These are phyloP conservation scores for Diaporthe citri DNA, from an alignment of 2,329 filamentous ascomycete genomes.

Conservation along the genomic window DNA sequence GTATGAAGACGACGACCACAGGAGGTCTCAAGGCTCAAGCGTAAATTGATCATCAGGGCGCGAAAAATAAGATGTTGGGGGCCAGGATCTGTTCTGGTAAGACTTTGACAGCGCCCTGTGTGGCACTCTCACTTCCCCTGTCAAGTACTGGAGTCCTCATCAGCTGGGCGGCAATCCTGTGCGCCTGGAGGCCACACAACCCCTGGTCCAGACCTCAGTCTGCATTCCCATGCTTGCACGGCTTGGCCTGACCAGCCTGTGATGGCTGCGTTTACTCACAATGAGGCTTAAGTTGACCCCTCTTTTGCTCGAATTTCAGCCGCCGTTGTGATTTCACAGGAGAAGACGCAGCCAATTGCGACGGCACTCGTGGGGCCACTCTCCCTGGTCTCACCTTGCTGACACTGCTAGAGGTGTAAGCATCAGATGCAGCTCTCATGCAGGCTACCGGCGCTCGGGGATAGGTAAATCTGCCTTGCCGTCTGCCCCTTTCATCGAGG, in stretches of 20 bases:
- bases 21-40: not conserved
- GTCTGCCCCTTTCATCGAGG: not conserved
- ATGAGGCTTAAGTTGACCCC: slow-evolving; percentile 6
- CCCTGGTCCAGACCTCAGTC: not conserved
- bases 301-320: not conserved
- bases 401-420: not conserved
- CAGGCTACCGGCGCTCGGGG: not conserved
- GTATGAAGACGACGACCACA: not conserved
- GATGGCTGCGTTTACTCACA: not conserved
- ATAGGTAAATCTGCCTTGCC: slow-evolving; percentile 12
- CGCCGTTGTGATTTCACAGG: not conserved
- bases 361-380: not conserved
- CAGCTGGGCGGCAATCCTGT: not conserved
- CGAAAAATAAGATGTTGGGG: not conserved
- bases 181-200: not conserved
- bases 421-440: not conserved
- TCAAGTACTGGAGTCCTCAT: not conserved
- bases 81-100: not conserved
- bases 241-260: not conserved
- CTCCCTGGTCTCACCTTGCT: not conserved
- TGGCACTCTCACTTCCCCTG: slow-evolving; percentile 3
- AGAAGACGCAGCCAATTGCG: slow-evolving; percentile 7
- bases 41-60: not conserved
- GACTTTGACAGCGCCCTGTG: not conserved
- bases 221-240: not conserved